phyloP scores from a whole-genome alignment of 257 asterid genomes.

The Fraxinus cuspidata region DNA sequence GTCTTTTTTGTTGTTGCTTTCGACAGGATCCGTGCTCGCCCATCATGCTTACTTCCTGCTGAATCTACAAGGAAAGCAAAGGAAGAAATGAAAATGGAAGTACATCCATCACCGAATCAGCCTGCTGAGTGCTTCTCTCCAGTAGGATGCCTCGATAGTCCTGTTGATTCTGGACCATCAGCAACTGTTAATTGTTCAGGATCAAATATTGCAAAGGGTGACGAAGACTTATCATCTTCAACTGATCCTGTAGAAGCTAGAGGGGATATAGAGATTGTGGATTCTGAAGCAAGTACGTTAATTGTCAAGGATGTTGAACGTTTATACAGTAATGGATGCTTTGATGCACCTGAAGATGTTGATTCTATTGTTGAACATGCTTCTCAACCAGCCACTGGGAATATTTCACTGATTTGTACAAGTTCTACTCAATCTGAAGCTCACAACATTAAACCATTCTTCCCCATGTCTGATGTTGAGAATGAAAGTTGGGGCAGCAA shows the following conservation, averaged over 20 bases:
- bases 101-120: constrained; percentile 32
- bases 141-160: constrained; percentile 29
- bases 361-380: constrained; percentile 21
- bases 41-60: constrained; percentile 59
- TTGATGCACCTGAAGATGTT: constrained; percentile 29
- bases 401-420: constrained; percentile 2
- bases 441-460: constrained; percentile 11
- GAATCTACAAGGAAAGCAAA: constrained; percentile 45
- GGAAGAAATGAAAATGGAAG: constrained; percentile 35
- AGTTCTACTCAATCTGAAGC: constrained; percentile 16
- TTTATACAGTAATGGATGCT: constrained; percentile 18
- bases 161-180: constrained; percentile 33
- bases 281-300: constrained; percentile 33
- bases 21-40: constrained; percentile 62
- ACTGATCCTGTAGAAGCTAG: constrained; percentile 31
- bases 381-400: constrained; percentile 20
- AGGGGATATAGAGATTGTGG: constrained; percentile 33
- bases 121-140: constrained; percentile 36
- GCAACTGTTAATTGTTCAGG: constrained; percentile 32
- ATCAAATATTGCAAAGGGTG: constrained; percentile 21
- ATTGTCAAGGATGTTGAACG: constrained; percentile 37
- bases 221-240: constrained; percentile 28
- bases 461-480: constrained; percentile 36
- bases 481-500: constrained; percentile 30
- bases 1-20: constrained; percentile 13